phyloP scores from a whole-genome alignment of 352 stramenopile species.

The Pythium phragmiticola region DNA sequence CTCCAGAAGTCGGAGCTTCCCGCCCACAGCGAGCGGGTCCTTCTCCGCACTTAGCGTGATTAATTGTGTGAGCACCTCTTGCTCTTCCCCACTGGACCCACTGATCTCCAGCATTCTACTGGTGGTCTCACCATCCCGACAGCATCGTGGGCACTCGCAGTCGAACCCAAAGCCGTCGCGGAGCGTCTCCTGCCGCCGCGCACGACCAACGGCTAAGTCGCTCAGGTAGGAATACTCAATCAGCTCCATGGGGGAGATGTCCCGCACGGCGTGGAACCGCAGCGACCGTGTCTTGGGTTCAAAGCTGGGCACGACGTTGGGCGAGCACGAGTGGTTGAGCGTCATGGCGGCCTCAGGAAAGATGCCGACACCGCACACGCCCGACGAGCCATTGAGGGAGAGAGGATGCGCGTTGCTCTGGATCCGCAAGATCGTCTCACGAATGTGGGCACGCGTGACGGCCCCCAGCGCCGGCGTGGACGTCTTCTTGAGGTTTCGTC shows the following conservation, averaged over 20 bases:
- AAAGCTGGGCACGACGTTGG: conserved; percentile 59
- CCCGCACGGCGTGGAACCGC: conserved; percentile 40
- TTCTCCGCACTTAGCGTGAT: conserved; percentile 31
- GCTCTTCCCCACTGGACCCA: conserved; percentile 1
- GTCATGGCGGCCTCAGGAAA: conserved; percentile 70
- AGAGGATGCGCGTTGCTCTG: conserved; percentile 61
- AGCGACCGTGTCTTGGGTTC: conserved; percentile 45
- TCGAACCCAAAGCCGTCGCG: conserved; percentile 48
- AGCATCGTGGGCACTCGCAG: conserved; percentile 48
- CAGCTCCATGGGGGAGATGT: conserved; percentile 29
- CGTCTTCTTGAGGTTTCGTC: conserved; percentile 16
- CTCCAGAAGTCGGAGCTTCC: conserved; percentile 17
- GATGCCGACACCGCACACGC: conserved; percentile 45
- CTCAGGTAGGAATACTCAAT: conserved; percentile 59
- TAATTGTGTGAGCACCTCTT: conserved; percentile 24
- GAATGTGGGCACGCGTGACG: conserved; percentile 30
- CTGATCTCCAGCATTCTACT: neutral
- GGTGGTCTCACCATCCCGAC: neutral
- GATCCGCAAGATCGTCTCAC: conserved; percentile 37
- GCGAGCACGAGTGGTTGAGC: conserved; percentile 66
- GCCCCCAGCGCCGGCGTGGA: neutral
- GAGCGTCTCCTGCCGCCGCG: conserved; percentile 38
- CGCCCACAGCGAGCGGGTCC: conserved; percentile 11
- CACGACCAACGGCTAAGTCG: conserved; percentile 41
- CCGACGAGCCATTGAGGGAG: conserved; percentile 35